Evolutionary conservation across 2,329 filamentous ascomycete species (phyloP), one percentile per base, ranked within the genome.

Genomic region (Verticillium tricorpus): DNA sequence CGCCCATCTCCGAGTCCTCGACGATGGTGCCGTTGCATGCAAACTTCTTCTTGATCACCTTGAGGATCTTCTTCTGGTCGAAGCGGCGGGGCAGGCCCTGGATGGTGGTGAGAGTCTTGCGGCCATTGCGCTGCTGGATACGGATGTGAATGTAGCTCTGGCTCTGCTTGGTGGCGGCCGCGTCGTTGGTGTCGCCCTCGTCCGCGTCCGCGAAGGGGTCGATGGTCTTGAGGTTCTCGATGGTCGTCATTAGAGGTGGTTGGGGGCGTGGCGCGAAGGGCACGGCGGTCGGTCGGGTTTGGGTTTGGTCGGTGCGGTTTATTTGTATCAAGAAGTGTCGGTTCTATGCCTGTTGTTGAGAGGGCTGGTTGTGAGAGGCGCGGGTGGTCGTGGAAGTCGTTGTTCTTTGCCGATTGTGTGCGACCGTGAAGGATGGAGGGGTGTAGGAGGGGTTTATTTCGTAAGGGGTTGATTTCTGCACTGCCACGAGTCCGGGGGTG

Each of bases 31-130:
- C 64, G 63, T 66, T 66, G 64, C 64, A 66, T 59, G 64, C 64
- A 57, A 66, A 66, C 79, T 97, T 95, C 88, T 98, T 98, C 89
- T 98, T 98, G 85, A 98, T 97, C 81, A 96, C 93, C 85, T 97
- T 97, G 75, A 99, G 89, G 78, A 99, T 97, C 85, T 97, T 97
- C 89, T 97, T 98, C 82, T 95, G 93, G 82, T 97, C 94, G 77
- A 97, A 98, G 78, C 98, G 97, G 85, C 94, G 95, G 68, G 95
- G 94, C 73, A 99, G 89, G 80, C 95, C 95, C 87, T 98, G 94
- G 75, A 99, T 93, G 74, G 95, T 99, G 74, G 95, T 99, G 90
- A 99, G 87, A 84, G 95, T 98, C 88, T 99, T 99, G 81, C 95
- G 95, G 89, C 95, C 95, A 65, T 66, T 66, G 61, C 64, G 64